phyloP scores from a whole-genome alignment of 805 yeast genomes.

The Pichia pseudocactophila region DNA sequence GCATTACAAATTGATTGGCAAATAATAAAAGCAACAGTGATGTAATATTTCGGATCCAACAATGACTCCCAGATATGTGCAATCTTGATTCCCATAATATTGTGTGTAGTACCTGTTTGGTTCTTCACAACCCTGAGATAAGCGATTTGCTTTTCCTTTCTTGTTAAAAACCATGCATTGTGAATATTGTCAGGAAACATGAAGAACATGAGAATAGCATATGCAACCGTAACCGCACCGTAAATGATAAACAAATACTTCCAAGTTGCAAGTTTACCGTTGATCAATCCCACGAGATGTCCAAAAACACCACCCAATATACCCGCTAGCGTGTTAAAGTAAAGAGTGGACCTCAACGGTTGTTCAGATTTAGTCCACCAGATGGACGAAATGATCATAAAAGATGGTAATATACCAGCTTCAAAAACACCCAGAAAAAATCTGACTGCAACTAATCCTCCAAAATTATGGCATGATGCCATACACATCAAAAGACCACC shows the following conservation, averaged over 20 bases:
- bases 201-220: slow-evolving; percentile 23
- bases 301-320: slow-evolving; percentile 36
- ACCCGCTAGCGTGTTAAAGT: slow-evolving; percentile 29
- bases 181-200: slow-evolving; percentile 40
- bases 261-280: slow-evolving; percentile 46
- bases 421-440: slow-evolving; percentile 30
- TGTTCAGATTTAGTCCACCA: slow-evolving; percentile 30
- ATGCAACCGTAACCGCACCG: slow-evolving; percentile 46
- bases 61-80: slow-evolving; percentile 36
- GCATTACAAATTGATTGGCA: slow-evolving; percentile 16
- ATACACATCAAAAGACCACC: slow-evolving; percentile 27
- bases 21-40: slow-evolving; percentile 26
- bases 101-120: slow-evolving; percentile 15
- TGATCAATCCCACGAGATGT: slow-evolving; percentile 35
- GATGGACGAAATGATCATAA: slow-evolving; percentile 22
- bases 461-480: slow-evolving; percentile 29
- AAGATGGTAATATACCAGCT: slow-evolving; percentile 28
- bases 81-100: slow-evolving; percentile 34
- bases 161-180: slow-evolving; percentile 35
- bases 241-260: slow-evolving; percentile 48
- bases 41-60: slow-evolving; percentile 34
- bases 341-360: slow-evolving; percentile 29
- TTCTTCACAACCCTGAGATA: slow-evolving; percentile 2
- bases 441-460: slow-evolving; percentile 24
- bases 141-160: slow-evolving; percentile 27